phyloP scores from a whole-genome alignment of 441 rosid species.

The Pelargonium citronellum region DNA sequence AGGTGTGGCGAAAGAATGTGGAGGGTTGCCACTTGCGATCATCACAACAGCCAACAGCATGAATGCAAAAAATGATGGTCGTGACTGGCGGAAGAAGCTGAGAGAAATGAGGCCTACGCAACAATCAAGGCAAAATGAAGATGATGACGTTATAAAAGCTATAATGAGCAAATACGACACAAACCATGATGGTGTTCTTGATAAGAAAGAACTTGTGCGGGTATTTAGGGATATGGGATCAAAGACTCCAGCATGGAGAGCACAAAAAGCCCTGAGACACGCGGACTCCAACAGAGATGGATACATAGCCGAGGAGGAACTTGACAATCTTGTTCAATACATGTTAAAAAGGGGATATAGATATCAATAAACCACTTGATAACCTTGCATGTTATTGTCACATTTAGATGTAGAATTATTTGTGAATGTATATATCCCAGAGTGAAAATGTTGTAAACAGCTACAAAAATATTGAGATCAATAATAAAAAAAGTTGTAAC shows the following conservation, averaged over 20 bases:
- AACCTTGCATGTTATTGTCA: no score
- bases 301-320: background rate
- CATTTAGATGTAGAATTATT: no score
- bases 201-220: background rate
- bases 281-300: background rate
- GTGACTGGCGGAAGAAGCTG: background rate
- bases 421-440: no score
- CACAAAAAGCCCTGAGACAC: background rate
- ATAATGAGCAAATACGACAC: background rate
- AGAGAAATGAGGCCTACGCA: background rate
- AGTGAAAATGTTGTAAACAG: no score
- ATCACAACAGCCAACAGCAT: background rate
- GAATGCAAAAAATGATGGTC: background rate
- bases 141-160: background rate
- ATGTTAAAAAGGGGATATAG: no score
- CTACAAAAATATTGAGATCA: no score
- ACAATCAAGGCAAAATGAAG: background rate
- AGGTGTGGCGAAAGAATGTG: background rate
- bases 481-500: no score
- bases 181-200: background rate
- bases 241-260: background rate
- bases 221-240: background rate
- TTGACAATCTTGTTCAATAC: no score
- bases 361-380: no score
- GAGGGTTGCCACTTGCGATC: conserved; percentile 11